Base-by-base conservation (phyloP, 78 protist genomes). In the Polysphondylium violaceum region DNA sequence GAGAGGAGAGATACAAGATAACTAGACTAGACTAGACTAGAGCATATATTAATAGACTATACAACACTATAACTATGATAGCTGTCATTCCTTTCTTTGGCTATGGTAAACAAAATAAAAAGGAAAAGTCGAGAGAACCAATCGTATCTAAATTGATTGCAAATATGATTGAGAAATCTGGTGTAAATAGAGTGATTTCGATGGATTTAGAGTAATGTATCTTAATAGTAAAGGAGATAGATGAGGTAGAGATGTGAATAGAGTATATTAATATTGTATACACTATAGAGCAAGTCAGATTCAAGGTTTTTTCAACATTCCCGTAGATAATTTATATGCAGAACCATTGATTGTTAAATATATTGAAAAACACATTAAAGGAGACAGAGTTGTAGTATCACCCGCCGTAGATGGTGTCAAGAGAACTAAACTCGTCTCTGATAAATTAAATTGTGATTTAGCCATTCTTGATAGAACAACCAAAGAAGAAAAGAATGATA, bases 331-430 rank as follows among this genome's bases (percentile, higher is more conserved):
- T 67, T 55, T 93, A 29, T 88, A 71, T 61, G 95, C 91, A 29
- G 96, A 92, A 47, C 96, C 95, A 67, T 61, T 94, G 50, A 53
- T 96, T 43, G 89, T 88, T 50, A 75, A 91, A 71, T 93, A 92
- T 58, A 88, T 96, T 44, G 79, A 43, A 29, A 92, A 95, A 36
- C 72, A 88, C 47, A 73, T 93, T 35, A 86, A 83, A 47, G 65
- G 58, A 31, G 79, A 44, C 11, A 29, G 73, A 25, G 96, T 93
- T 53, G 79, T 96, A 5, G 94, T 96, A 14, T 92, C 97, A 12
- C 96, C 96, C 33, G 95, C 95, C n/a, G 96, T 96, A 5, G 98
- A 96, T 29, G 98, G 97, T 38, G 96, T 91, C 29, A 93, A 94
- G 86, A 64, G 96, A 53, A 94, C 96, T 36, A 87, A 86, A 71